Evolutionary conservation across 2,329 filamentous ascomycete species (phyloP).

Genomic region (Alternaria longipes): DNA sequence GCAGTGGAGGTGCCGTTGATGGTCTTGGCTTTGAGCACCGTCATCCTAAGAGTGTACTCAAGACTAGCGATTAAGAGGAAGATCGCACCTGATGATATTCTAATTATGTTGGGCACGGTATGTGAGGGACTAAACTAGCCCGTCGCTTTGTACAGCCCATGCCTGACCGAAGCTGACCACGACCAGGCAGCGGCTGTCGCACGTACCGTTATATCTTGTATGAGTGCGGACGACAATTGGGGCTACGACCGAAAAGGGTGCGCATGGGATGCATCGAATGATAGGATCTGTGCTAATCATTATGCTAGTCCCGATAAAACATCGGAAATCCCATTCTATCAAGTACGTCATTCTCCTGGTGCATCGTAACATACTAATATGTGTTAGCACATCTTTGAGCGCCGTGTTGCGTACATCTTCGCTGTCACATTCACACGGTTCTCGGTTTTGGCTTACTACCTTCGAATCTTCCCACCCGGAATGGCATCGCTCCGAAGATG

Average conservation of each 20-base stretch:
- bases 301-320: constrained; percentile 27
- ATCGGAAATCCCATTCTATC: constrained; percentile 35
- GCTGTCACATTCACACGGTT: constrained; percentile 46
- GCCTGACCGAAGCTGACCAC: constrained; percentile 13
- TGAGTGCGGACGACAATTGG: constrained; percentile 37
- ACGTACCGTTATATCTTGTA: constrained; percentile 38
- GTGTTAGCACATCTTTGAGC: constrained; percentile 37
- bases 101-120: constrained; percentile 37
- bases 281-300: background rate
- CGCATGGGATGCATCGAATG: background rate
- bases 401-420: constrained; percentile 48
- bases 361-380: background rate
- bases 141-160: background rate
- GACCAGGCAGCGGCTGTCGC: constrained; percentile 30
- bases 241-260: constrained; percentile 39
- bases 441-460: constrained; percentile 48
- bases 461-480: constrained; percentile 47
- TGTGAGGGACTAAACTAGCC: background rate
- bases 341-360: constrained; percentile 8
- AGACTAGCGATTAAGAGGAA: constrained; percentile 35
- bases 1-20: constrained; percentile 42
- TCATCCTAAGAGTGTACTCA: constrained; percentile 36
- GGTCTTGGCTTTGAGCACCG: constrained; percentile 31
- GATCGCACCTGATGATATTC: constrained; percentile 34
- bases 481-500: constrained; percentile 28